These are phyloP conservation scores for Chlorophyllum brunneum DNA, from an alignment of 768 basidiomycete species.

Conservation along the genomic window DNA sequence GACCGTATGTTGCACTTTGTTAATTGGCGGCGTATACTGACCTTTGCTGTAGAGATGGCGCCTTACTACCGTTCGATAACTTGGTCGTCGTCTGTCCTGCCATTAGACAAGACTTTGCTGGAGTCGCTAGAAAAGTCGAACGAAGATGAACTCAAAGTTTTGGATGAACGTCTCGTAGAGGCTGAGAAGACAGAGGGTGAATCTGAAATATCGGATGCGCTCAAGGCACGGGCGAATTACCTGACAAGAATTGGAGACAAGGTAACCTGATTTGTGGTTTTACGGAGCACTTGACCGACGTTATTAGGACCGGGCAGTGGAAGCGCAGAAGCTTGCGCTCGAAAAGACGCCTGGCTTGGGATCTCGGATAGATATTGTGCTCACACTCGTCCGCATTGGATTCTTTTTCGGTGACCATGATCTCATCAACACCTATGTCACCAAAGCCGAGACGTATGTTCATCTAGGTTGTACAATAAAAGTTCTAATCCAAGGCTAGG, in stretches of 20 bases:
- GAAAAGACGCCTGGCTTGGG: constrained; percentile 93
- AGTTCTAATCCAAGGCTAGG: constrained; percentile 30
- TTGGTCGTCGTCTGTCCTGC: constrained; percentile 40
- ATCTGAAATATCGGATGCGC: constrained; percentile 85
- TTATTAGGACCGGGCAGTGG: constrained; percentile 70
- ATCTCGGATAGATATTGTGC: constrained; percentile 87
- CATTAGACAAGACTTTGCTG: constrained; percentile 50
- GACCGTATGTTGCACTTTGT: constrained; percentile 56
- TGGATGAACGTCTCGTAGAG: constrained; percentile 78
- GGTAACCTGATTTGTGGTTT: constrained; percentile 34
- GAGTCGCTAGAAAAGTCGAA: constrained; percentile 66
- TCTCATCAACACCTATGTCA: constrained; percentile 66
- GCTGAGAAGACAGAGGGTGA: constrained; percentile 92
- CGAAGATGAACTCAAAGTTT: constrained; percentile 59
- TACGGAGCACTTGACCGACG: neutral
- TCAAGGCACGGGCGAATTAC: constrained; percentile 82
- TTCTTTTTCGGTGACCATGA: constrained; percentile 84
- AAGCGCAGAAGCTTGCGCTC: constrained; percentile 78
- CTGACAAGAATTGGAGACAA: constrained; percentile 87
- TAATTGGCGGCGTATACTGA: neutral
- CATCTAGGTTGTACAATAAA: neutral
- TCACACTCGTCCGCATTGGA: constrained; percentile 85
- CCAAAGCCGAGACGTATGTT: constrained; percentile 77
- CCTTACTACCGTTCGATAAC: constrained; percentile 71
- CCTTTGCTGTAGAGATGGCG: constrained; percentile 72